Conservation (phyloP, 2,329 filamentous ascomycete species). For the Pseudogymnoascus sp. region DNA sequence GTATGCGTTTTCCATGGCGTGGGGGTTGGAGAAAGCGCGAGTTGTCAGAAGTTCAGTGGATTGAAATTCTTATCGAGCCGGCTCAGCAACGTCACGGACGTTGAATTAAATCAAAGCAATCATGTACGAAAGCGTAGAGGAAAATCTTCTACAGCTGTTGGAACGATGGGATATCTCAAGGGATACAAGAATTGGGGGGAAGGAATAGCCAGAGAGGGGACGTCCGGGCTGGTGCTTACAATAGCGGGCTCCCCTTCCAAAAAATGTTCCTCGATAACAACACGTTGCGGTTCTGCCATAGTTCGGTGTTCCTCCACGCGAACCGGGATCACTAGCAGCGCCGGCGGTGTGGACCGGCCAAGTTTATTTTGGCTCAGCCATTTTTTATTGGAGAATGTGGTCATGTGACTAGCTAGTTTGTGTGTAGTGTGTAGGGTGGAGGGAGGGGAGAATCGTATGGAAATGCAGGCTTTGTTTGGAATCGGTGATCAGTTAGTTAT, state of each 20-base stretch:
- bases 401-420: background rate
- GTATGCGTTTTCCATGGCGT: slow-evolving; percentile 54
- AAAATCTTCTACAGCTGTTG: background rate
- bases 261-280: background rate
- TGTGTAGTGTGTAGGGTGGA: background rate
- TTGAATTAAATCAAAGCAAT: background rate
- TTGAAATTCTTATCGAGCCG: background rate
- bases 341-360: background rate
- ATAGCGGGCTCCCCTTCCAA: background rate
- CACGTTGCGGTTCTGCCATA: background rate
- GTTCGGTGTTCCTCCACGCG: background rate
- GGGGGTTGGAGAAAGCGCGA: background rate
- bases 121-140: background rate
- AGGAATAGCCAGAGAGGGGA: background rate
- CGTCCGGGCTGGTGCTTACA: background rate
- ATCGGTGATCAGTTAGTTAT: background rate
- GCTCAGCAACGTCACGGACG: slow-evolving; percentile 5
- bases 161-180: background rate
- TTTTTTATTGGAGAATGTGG: background rate
- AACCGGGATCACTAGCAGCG: background rate
- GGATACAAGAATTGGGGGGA: background rate
- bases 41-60: background rate
- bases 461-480: background rate
- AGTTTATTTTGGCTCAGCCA: background rate
- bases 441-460: background rate